A percentile compares a stretch with the other conserved stretches of the same genome.
These are phyloP conservation scores for Phaeotremella skinneri DNA, from an alignment of 768 basidiomycete genomes.

Conservation along the genomic window DNA sequence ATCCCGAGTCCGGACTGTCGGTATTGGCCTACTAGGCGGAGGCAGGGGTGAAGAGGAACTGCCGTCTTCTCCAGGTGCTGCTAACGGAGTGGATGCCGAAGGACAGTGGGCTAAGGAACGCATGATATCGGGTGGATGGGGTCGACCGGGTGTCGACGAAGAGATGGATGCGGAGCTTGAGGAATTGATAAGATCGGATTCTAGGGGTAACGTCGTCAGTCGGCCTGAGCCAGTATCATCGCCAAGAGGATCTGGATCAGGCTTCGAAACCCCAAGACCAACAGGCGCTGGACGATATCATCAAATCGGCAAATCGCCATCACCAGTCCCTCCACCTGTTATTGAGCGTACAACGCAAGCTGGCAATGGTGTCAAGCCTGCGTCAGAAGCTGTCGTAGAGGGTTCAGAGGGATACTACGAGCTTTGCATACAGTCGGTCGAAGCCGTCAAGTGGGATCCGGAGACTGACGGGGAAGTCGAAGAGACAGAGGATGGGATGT, in stretches of 20 bases:
- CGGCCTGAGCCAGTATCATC: too few relatives aligned
- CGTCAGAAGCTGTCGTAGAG: constrained; percentile 9
- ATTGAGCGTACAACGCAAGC: neutral
- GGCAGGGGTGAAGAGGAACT: constrained; percentile 57
- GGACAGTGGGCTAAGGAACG: constrained; percentile 11
- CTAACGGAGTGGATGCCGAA: neutral
- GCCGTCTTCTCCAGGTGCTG: constrained; percentile 43
- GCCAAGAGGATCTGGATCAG: neutral
- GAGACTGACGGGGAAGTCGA: constrained; percentile 29
- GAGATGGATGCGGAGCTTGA: constrained; percentile 32
- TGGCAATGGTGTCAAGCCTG: neutral
- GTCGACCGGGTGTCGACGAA: constrained; percentile 16
- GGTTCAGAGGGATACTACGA: constrained; percentile 66
- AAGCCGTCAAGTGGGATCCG: constrained; percentile 63
- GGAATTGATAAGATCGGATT: constrained; percentile 16
- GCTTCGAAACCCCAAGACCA: neutral
- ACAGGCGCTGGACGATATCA: neutral
- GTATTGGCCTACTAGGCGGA: constrained; percentile 82
- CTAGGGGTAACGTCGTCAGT: neutral
- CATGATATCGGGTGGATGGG: constrained; percentile 32
- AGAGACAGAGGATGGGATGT: neutral
- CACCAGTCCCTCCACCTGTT: neutral
- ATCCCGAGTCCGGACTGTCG: constrained; percentile 73
- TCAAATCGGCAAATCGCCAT: neutral
- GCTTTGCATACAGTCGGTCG: constrained; percentile 75